These are phyloP conservation scores for Rhodotorula kratochvilovae DNA, from an alignment of 768 basidiomycete genomes.

Conservation along the genomic window DNA sequence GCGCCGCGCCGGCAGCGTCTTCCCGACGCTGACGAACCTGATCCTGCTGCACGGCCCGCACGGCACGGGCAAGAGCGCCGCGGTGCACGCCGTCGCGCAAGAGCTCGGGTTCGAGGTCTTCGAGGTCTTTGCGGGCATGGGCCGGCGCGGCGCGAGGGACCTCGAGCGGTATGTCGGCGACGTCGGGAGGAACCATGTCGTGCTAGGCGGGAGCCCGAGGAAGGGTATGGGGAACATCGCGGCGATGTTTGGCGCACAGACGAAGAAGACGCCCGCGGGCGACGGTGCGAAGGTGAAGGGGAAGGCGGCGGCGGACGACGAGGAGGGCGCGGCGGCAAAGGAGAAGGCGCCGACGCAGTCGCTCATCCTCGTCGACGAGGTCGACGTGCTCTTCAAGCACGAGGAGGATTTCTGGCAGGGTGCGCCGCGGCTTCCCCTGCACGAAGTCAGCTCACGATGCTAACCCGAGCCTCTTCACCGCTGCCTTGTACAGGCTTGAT, in stretches of 20 bases:
- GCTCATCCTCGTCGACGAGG: conserved; percentile 86
- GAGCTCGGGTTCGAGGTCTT: conserved; percentile 95
- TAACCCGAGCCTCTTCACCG: neutral
- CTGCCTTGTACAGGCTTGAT: conserved; percentile 62
- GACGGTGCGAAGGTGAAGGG: neutral
- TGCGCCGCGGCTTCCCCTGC: neutral
- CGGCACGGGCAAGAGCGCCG: conserved; percentile 84
- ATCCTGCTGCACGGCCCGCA: conserved; percentile 76
- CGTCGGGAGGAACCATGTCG: conserved; percentile 86
- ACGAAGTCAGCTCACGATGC: neutral
- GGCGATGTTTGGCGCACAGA: conserved; percentile 26
- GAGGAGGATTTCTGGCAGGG: conserved; percentile 56
- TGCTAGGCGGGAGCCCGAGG: conserved; percentile 46
- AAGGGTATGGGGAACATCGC: conserved; percentile 14
- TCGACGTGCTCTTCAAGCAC: conserved; percentile 84
- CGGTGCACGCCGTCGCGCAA: conserved; percentile 86
- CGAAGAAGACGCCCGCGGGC: neutral
- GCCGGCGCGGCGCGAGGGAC: conserved; percentile 74
- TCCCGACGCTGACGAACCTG: conserved; percentile 65
- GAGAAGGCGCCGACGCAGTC: conserved; percentile 61
- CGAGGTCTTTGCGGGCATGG: conserved; percentile 92
- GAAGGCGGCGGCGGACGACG: neutral
- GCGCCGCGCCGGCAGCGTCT: conserved; percentile 23
- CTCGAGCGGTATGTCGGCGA: conserved; percentile 80
- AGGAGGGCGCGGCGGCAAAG: neutral